Conservation (phyloP, 306 rosid genomes). For the Pachyrhizus erosus region DNA sequence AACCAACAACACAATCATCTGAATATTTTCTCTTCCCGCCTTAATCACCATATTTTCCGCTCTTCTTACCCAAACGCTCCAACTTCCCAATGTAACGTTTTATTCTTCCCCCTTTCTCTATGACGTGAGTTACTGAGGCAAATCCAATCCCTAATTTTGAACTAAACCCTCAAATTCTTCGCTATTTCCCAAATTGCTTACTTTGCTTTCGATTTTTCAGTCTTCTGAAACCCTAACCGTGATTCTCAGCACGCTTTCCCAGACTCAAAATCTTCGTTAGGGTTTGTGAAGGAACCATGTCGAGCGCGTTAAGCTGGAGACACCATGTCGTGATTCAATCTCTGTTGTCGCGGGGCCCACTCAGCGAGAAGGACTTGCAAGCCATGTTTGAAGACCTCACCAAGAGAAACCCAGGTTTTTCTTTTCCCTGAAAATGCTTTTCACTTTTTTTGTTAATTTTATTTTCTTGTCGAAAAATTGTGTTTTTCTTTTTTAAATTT, state of each 20-base stretch:
- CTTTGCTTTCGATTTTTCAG: not conserved
- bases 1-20: not conserved
- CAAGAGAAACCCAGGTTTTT: conserved; percentile 73
- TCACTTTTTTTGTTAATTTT: not conserved
- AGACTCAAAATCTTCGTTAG: conserved; percentile 24
- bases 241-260: not conserved
- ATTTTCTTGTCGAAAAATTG: not conserved
- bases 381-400: conserved; percentile 73
- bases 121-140: not conserved
- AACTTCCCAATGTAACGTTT: not conserved
- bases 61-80: not conserved
- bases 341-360: conserved; percentile 83
- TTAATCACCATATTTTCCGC: not conserved
- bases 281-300: conserved; percentile 58
- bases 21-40: not conserved
- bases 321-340: conserved; percentile 86
- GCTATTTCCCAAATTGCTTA: not conserved
- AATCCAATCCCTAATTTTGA: not conserved
- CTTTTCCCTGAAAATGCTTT: not conserved
- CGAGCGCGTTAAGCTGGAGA: conserved; percentile 61
- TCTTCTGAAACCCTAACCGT: not conserved
- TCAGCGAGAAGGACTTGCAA: conserved; percentile 66
- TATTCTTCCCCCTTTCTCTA: not conserved
- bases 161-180: not conserved
- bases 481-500: not conserved